Percentiles rank a stretch among this genome's conserved stretches.
Evolutionary conservation across 176 grass and related monocot genomes (phyloP).

Genomic region (Rhynchospora tenuis): DNA sequence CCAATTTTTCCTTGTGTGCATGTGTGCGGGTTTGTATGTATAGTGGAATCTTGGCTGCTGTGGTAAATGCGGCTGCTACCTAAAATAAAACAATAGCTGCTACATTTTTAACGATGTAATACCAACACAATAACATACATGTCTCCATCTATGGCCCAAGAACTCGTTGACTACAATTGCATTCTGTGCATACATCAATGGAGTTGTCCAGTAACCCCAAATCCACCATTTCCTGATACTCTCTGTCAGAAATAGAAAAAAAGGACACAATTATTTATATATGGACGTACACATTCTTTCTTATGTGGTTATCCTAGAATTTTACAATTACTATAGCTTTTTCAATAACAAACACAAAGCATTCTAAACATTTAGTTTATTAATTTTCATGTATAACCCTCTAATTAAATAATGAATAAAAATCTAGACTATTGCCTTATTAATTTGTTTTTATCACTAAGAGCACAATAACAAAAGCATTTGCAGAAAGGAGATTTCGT

Average conservation of each 20-base stretch:
- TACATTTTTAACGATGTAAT: background rate
- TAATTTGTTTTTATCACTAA: too few relatives aligned
- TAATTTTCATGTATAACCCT: too few relatives aligned
- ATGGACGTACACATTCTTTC: background rate
- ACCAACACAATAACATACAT: constrained; percentile 15
- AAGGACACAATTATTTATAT: background rate
- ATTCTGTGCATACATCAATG: constrained; percentile 81
- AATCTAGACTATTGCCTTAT: too few relatives aligned
- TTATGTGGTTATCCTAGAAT: too few relatives aligned
- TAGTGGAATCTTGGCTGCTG: background rate
- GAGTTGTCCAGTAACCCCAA: constrained; percentile 88
- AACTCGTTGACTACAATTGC: constrained; percentile 65
- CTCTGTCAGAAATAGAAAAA: constrained; percentile 28
- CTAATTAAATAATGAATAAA: too few relatives aligned
- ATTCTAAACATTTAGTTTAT: too few relatives aligned
- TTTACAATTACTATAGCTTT: too few relatives aligned
- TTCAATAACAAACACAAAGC: too few relatives aligned
- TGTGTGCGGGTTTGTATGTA: background rate
- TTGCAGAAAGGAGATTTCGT: too few relatives aligned
- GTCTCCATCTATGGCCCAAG: constrained; percentile 61
- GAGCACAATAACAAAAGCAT: too few relatives aligned
- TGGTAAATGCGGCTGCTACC: background rate
- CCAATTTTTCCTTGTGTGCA: too few relatives aligned
- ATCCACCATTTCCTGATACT: constrained; percentile 91
- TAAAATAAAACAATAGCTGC: background rate